phyloP scores from a whole-genome alignment of 2,329 filamentous ascomycete genomes.

The Phaeoacremonium minimum region DNA sequence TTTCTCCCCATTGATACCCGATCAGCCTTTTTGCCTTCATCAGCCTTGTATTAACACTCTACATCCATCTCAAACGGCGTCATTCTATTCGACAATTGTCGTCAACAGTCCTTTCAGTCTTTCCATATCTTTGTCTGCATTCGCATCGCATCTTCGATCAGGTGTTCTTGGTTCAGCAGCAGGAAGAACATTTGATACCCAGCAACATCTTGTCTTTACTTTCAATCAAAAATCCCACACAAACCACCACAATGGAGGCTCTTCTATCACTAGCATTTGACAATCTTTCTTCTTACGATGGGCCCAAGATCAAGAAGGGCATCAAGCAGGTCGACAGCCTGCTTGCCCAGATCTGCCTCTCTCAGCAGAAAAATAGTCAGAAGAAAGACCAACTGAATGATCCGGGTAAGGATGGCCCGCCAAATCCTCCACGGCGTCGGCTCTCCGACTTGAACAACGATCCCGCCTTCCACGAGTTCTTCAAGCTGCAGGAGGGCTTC shows the following conservation, averaged over 20 bases:
- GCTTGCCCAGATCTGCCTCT: conserved; percentile 89
- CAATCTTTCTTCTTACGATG: conserved; percentile 90
- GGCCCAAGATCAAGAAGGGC: conserved; percentile 86
- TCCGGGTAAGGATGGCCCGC: conserved; percentile 48
- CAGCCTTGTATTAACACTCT: conserved; percentile 3
- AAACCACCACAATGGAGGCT: conserved; percentile 66
- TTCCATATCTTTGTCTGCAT: not conserved
- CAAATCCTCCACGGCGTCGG: conserved; percentile 1
- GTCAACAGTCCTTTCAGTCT: not conserved
- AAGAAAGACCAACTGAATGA: conserved; percentile 23
- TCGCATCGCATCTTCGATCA: not conserved
- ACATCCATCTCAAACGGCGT: not conserved
- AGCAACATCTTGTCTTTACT: not conserved
- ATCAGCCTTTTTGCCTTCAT: not conserved
- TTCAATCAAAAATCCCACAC: not conserved
- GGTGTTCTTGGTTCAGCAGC: not conserved
- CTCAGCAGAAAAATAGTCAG: conserved; percentile 26
- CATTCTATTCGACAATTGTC: not conserved
- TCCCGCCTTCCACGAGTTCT: conserved; percentile 91
- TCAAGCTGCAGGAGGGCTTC: conserved; percentile 93
- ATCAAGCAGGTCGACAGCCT: conserved; percentile 91
- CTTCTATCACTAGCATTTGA: conserved; percentile 91
- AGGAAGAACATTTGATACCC: not conserved
- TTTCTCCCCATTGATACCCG: conserved; percentile 7
- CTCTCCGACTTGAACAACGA: conserved; percentile 72